These are phyloP conservation scores for Daldinia sp. DNA, from an alignment of 2,329 filamentous ascomycete species.

Conservation along the genomic window DNA sequence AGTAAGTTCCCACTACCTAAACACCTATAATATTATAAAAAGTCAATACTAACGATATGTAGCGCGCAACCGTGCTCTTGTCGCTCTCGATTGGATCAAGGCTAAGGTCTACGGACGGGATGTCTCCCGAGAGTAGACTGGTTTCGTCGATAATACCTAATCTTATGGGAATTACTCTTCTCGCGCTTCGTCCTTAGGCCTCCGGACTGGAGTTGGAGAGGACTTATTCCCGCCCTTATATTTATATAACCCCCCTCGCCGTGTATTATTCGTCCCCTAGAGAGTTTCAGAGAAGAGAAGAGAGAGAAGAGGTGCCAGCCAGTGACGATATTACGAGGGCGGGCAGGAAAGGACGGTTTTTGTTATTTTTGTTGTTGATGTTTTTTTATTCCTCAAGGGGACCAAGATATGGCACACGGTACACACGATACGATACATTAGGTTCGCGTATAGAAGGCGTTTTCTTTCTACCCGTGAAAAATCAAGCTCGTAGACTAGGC, in stretches of 20 bases:
- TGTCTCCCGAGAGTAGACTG: conserved; percentile 80
- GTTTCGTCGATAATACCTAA: conserved; percentile 17
- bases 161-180: conserved; percentile 1
- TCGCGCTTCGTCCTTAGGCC: not conserved
- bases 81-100: conserved; percentile 96
- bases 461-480: conserved; percentile 9
- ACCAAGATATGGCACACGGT: conserved; percentile 17
- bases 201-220: not conserved
- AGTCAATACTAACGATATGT: conserved; percentile 40
- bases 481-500: conserved; percentile 17
- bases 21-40: not conserved
- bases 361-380: conserved; percentile 9
- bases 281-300: conserved; percentile 10
- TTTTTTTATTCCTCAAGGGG: conserved; percentile 5
- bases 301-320: conserved; percentile 10
- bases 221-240: not conserved
- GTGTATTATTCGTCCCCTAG: conserved; percentile 26
- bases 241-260: conserved; percentile 3
- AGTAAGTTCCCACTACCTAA: conserved; percentile 71
- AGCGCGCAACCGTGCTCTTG: conserved; percentile 95
- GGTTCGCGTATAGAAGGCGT: conserved; percentile 23
- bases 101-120: conserved; percentile 97
- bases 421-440: conserved; percentile 14
- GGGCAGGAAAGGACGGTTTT: conserved; percentile 23
- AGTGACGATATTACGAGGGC: conserved; percentile 19